Evolutionary conservation across 1,284 basidiomycete genomes (phyloP), one percentile per base, ranked within the genome.

Genomic region (Ceratobasidium sp.): DNA sequence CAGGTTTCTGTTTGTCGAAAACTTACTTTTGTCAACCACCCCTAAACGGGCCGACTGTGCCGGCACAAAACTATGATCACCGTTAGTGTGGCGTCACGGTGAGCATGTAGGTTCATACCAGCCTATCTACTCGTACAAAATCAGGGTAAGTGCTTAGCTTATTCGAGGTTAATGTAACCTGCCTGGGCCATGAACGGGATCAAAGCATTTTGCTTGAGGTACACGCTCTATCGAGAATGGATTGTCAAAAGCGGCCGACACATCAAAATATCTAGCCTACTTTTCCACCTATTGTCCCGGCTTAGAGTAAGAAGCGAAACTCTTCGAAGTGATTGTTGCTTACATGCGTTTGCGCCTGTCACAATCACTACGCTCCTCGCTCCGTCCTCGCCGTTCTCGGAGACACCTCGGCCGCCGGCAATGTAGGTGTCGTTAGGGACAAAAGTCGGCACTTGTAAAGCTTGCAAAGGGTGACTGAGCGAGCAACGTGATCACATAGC

Each of bases 181-280:
- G 93, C 93, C 87, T 95, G 94, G 10, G 94, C 94, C 95, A 98
- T 96, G 81, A 93, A 94, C 77, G 93, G 93, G 76, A 98, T 97
- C 79, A 98, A 84, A 2, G 96, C 97, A 81, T 94, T 90, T 92
- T 97, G 95, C 84, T 98, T 99, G 73, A 97, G 87, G 85, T 96
- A 98, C 7, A 97, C 94, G 79, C 95, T 97, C 92, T 98, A 86
- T 60, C 85, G 46, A 18, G 1, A 44, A n/a, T 66, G 77, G 12
- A 71, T 40, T 23, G 72, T 51, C 80, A 76, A 44, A 20, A 23
- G 26, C n/a, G 23, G 20, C 20, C 1, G 15, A 49, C 60, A 56
- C 39, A 42, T n/a, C 15, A 18, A 46, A 4, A n/a, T 39, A 39
- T 12, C 10, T 55, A 56, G 56, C 82, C 77, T 67, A 94, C 95